These are phyloP conservation scores for Ceriops zippeliana DNA, from an alignment of 345 rosid species.

Conservation along the genomic window DNA sequence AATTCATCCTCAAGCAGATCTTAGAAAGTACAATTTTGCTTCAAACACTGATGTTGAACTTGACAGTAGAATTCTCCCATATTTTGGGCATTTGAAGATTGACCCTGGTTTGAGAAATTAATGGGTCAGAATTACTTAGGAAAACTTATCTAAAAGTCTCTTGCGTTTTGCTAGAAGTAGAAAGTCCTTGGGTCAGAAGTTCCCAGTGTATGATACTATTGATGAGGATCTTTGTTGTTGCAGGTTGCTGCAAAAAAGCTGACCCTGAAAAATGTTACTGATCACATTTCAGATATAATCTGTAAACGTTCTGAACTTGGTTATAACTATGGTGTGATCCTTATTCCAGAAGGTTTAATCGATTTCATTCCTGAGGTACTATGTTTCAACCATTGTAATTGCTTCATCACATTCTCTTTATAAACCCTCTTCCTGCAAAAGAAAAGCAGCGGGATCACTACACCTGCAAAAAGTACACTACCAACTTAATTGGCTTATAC, in stretches of 20 bases:
- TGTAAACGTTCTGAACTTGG: conserved; percentile 67
- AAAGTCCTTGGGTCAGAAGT: background rate
- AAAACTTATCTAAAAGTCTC: background rate
- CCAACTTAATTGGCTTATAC: background rate
- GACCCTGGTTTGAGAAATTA: background rate
- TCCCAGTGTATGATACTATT: background rate
- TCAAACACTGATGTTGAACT: background rate
- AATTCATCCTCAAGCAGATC: background rate
- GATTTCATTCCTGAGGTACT: conserved; percentile 97
- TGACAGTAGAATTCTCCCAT: background rate
- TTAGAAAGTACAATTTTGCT: background rate
- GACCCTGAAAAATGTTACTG: conserved; percentile 83
- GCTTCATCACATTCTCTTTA: background rate
- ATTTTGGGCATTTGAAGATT: background rate
- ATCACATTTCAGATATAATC: conserved; percentile 74
- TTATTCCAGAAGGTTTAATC: conserved; percentile 96
- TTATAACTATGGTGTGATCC: conserved; percentile 88
- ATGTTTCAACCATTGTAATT: background rate
- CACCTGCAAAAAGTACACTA: background rate
- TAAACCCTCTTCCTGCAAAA: background rate
- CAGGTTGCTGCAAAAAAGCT: conserved; percentile 81
- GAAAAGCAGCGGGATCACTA: background rate
- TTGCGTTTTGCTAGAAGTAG: too few relatives aligned
- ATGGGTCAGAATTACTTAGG: background rate
- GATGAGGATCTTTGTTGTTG: conserved; percentile 6